Conservation (phyloP, 192 early-diverging fungal species). For the Coemansia sp. region DNA sequence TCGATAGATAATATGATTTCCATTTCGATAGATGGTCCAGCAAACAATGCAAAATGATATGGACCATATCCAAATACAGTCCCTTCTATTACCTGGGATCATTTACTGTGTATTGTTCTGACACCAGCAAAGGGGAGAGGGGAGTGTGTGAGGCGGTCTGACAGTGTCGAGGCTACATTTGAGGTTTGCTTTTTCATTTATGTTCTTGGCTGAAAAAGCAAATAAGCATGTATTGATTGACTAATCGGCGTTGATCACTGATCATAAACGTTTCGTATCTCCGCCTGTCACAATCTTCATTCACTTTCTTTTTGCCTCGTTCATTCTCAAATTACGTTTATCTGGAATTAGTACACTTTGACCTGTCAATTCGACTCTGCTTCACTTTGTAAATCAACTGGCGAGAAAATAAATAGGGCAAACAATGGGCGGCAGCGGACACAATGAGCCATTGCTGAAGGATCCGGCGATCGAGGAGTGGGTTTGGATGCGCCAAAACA, state of each 20-base stretch:
- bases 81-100: neutral
- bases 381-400: neutral
- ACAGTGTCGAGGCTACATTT: neutral
- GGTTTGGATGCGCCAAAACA: constrained; percentile 56
- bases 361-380: no score
- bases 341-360: no score
- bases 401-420: neutral
- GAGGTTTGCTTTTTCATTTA: no score
- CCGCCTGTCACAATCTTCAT: no score
- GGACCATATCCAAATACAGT: neutral
- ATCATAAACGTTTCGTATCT: no score
- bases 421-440: constrained; percentile 46
- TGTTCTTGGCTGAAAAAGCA: no score
- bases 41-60: neutral
- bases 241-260: no score
- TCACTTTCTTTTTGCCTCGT: neutral
- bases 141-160: no score
- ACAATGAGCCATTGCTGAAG: constrained; percentile 46
- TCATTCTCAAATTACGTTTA: no score
- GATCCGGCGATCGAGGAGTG: constrained; percentile 57
- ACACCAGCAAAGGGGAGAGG: neutral
- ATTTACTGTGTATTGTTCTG: no score
- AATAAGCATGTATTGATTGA: no score
- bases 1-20: constrained; percentile 7
- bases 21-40: neutral